Percentiles rank a stretch among this genome's conserved stretches.
These are phyloP conservation scores for Yamadazyma akitaensis DNA, from an alignment of 805 yeast species.

Conservation along the genomic window DNA sequence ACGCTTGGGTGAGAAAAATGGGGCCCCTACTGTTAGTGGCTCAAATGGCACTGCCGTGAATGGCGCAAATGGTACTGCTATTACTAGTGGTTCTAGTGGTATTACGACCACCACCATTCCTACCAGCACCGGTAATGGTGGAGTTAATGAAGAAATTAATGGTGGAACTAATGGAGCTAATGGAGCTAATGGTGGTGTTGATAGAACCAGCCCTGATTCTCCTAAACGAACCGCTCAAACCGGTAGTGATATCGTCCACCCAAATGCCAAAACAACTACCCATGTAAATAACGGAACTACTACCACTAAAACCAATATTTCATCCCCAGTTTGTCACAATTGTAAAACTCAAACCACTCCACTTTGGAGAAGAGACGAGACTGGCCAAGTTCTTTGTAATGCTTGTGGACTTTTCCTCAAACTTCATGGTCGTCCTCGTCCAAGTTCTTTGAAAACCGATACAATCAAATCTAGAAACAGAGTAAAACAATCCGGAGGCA, in stretches of 20 bases:
- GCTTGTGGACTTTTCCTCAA: conserved; percentile 91
- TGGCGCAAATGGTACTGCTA: not conserved
- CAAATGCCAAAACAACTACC: conserved; percentile 62
- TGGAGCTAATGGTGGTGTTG: not conserved
- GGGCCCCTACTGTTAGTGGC: not conserved
- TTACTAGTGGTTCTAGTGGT: not conserved
- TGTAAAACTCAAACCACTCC: conserved; percentile 94
- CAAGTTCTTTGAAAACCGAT: conserved; percentile 86
- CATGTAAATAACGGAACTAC: conserved; percentile 58
- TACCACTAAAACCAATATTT: conserved; percentile 59
- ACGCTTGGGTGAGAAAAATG: conserved; percentile 4
- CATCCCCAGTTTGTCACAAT: conserved; percentile 77
- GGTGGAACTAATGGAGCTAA: not conserved
- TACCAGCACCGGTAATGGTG: not conserved
- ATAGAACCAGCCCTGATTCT: not conserved
- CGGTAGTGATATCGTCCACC: conserved; percentile 39
- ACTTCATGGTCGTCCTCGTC: conserved; percentile 89
- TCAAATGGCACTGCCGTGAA: not conserved
- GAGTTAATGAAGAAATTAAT: not conserved
- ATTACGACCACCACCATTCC: not conserved
- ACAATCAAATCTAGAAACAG: conserved; percentile 89
- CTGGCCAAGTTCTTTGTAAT: conserved; percentile 75
- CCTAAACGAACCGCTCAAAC: conserved; percentile 13
- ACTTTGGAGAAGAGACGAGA: conserved; percentile 90
- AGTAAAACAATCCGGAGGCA: conserved; percentile 43